Base-by-base conservation (phyloP, 805 yeast species). In the Cyberlindnera misumaiensis region DNA sequence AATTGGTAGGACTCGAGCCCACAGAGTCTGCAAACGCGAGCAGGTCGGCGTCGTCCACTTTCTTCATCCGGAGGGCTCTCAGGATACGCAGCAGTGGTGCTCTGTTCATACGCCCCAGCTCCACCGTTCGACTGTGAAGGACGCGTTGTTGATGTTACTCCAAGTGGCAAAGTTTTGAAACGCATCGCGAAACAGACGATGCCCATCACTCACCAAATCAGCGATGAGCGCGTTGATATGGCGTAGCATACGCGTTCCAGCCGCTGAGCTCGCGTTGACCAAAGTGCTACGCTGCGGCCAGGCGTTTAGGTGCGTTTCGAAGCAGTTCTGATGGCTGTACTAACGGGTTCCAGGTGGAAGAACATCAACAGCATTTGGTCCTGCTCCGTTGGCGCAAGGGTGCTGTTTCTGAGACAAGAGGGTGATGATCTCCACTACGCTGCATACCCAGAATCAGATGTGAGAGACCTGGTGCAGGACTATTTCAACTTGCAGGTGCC, bases 211-310 rank as follows among this genome's bases (percentile, higher is more conserved):
- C 24, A 20, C 24, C 24, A 20, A 5, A 20, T 5, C 5, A 20
- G 8, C 24, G 24, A 32, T 25, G 35, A 28, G 15, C 14, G 10
- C 12, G 17, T 41, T 53, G 5, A 30, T 44, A 1, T 55, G 59
- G 59, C 43, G 37, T 15, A 34, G 38, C 1, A 10, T 52, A 11
- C 33, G 32, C 12, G 43, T 52, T 1, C 42, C 55, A 1, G 30
- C 30, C 4, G 32, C 60, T 34, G 93, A 85, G 47, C 63, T 84
- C 1, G 60, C 70, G n/a, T 59, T 86, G 4, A 59, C 77, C 4
- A 73, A 75, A 29, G 89, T 86, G 0, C 64, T 86, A 22, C 64
- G 93, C 31, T 83, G 95, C 53, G 96, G 96, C 1, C 96, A 86
- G 62, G 79, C 94, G 0, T 86, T 86, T 52, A 55, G 78, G 42